These are phyloP conservation scores for Penicillium antarcticum DNA, from an alignment of 495 filamentous ascomycete genomes.

Conservation along the genomic window DNA sequence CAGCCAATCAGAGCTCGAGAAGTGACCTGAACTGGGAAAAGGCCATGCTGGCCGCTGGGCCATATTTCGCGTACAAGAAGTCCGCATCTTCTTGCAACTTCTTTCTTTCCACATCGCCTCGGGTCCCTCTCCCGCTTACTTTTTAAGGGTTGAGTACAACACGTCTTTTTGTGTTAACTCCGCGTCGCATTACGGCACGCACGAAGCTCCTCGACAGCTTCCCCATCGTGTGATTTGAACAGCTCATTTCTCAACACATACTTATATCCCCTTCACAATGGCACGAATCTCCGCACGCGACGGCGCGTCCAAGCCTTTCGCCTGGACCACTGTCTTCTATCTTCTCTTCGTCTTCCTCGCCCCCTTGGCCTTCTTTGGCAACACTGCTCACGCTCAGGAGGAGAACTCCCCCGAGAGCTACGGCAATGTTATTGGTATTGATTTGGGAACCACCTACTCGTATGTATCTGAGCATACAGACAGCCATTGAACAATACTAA, in stretches of 20 bases:
- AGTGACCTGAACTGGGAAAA: conserved; percentile 47
- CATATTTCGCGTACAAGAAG: conserved; percentile 26
- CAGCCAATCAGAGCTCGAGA: conserved; percentile 39
- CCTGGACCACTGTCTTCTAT: conserved; percentile 77
- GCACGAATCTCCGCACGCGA: conserved; percentile 41
- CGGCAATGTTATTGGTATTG: conserved; percentile 89
- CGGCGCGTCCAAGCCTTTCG: conserved; percentile 48
- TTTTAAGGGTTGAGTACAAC: conserved; percentile 17
- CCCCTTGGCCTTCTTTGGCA: conserved; percentile 70
- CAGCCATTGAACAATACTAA: conserved; percentile 9
- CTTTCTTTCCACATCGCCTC: conserved; percentile 18
- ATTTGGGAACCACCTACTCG: conserved; percentile 98
- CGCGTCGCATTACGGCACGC: conserved; percentile 9
- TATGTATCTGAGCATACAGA: conserved; percentile 26
- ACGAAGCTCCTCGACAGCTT: conserved; percentile 16
- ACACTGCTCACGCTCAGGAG: conserved; percentile 68
- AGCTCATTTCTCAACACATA: conserved; percentile 5
- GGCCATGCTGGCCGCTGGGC: conserved; percentile 47
- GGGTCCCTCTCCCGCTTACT: conserved; percentile 17
- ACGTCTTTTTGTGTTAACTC: conserved; percentile 16
- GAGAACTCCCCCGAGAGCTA: conserved; percentile 67
- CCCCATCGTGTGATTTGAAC: conserved; percentile 7
- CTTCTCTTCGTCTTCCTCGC: conserved; percentile 77
- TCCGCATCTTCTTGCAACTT: conserved; percentile 11
- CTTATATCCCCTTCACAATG: conserved; percentile 36